Percentiles rank a stretch among this genome's conserved stretches.
Evolutionary conservation across 176 grass and related monocot species (phyloP).

Genomic region (Guadua angustifolia): DNA sequence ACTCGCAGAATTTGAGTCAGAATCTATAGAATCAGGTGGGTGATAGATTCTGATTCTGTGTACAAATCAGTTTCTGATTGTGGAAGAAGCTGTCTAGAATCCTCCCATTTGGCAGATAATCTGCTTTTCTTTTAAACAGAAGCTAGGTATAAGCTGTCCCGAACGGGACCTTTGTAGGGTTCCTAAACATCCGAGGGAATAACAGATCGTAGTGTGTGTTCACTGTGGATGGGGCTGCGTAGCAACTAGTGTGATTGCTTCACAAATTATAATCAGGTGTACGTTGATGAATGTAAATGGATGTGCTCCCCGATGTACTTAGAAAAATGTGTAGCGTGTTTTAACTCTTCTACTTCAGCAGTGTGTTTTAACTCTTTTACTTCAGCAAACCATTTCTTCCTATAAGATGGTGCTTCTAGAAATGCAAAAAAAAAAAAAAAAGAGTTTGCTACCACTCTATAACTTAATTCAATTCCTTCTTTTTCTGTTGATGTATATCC

Average conservation of each 20-base stretch:
- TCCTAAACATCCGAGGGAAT: slow-evolving; percentile 1
- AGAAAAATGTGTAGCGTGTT: background rate
- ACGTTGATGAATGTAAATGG: background rate
- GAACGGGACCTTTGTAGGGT: too few relatives aligned
- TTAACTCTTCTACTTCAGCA: background rate
- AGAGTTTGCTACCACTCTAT: background rate
- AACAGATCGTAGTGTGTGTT: background rate
- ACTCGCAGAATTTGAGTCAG: too few relatives aligned
- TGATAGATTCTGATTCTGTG: too few relatives aligned
- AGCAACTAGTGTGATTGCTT: background rate
- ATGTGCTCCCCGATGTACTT: background rate
- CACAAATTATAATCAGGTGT: background rate
- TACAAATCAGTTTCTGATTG: too few relatives aligned
- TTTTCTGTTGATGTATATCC: background rate
- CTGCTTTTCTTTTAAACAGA: too few relatives aligned
- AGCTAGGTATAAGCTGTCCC: too few relatives aligned
- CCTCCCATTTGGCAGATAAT: too few relatives aligned
- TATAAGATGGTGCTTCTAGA: background rate
- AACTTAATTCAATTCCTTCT: background rate
- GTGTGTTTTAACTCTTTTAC: background rate
- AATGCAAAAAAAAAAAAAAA: too few relatives aligned
- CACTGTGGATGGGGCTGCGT: slow-evolving; percentile 9
- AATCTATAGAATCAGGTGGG: too few relatives aligned
- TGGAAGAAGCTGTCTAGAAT: too few relatives aligned
- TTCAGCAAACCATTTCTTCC: background rate